phyloP scores from a whole-genome alignment of 371 early-diverging fungal genomes.

The Rozella allomycis region DNA sequence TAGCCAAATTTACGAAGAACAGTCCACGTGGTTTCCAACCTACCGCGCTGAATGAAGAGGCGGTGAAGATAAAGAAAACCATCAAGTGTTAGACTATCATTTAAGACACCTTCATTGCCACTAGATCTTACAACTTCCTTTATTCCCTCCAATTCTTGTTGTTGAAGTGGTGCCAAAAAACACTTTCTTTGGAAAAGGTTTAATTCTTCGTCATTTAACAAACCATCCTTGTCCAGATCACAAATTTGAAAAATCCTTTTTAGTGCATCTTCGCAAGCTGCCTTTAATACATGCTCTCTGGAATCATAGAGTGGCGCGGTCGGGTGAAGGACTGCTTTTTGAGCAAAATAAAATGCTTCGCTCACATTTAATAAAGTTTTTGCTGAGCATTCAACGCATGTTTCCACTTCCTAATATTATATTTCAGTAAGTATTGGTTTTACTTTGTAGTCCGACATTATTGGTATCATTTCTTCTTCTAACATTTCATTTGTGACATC shows the following conservation, averaged over 20 bases:
- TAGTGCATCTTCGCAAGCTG: conserved; percentile 68
- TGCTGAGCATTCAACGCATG: conserved; percentile 91
- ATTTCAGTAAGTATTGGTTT: neutral
- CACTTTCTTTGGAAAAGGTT: conserved; percentile 89
- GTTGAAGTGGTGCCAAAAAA: conserved; percentile 76
- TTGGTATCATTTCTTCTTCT: conserved; percentile 76
- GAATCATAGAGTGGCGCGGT: conserved; percentile 87
- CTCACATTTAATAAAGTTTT: conserved; percentile 75
- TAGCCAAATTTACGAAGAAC: conserved; percentile 86
- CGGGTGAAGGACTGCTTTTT: conserved; percentile 90
- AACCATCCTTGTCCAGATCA: conserved; percentile 73
- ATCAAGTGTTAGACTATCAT: conserved; percentile 44
- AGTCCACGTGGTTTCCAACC: conserved; percentile 92
- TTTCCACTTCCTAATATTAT: conserved; percentile 67
- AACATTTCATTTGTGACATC: conserved; percentile 53
- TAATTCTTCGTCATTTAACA: conserved; percentile 71
- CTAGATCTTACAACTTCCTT: conserved; percentile 73
- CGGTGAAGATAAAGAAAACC: conserved; percentile 81
- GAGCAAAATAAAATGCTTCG: conserved; percentile 96
- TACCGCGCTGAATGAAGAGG: conserved; percentile 82
- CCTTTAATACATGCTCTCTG: conserved; percentile 71
- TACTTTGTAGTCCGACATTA: conserved; percentile 91
- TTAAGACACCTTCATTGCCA: conserved; percentile 61
- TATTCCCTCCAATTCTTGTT: conserved; percentile 79
- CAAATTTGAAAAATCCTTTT: conserved; percentile 78